phyloP scores from a whole-genome alignment of 2,329 filamentous ascomycete species.

The Ophiostoma australiae region DNA sequence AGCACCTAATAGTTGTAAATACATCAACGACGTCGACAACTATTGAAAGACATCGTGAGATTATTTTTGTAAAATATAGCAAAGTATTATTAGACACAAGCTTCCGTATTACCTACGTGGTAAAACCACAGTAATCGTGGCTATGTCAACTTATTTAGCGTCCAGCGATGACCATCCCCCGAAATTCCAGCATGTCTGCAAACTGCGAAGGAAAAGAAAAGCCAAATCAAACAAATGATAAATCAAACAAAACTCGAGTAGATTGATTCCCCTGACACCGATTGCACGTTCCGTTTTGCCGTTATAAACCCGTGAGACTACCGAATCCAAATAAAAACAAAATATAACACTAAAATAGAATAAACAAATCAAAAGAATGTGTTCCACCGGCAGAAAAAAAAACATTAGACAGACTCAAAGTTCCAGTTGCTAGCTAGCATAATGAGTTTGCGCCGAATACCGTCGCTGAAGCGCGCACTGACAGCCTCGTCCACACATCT shows the following conservation, averaged over 20 bases:
- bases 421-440: slow-evolving; percentile 40
- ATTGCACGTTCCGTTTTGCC: slow-evolving; percentile 6
- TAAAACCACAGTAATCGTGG: neutral
- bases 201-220: neutral
- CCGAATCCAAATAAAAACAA: neutral
- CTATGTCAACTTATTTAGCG: neutral
- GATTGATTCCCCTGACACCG: neutral
- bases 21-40: too few relatives aligned
- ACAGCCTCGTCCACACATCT: slow-evolving; percentile 38
- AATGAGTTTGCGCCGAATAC: slow-evolving; percentile 43
- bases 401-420: neutral
- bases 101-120: too few relatives aligned
- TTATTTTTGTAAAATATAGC: too few relatives aligned
- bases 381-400: neutral
- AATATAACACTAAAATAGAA: neutral
- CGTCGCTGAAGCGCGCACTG: slow-evolving; percentile 43
- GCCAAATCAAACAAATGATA: neutral
- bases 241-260: neutral
- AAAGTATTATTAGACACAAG: too few relatives aligned
- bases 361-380: neutral
- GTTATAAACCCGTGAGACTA: neutral
- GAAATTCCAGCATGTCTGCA: neutral
- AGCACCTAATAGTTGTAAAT: too few relatives aligned
- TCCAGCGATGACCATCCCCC: neutral
- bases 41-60: too few relatives aligned